These are phyloP conservation scores for Musa troglodytarum DNA, from an alignment of 176 grass and related monocot species.

Conservation along the genomic window DNA sequence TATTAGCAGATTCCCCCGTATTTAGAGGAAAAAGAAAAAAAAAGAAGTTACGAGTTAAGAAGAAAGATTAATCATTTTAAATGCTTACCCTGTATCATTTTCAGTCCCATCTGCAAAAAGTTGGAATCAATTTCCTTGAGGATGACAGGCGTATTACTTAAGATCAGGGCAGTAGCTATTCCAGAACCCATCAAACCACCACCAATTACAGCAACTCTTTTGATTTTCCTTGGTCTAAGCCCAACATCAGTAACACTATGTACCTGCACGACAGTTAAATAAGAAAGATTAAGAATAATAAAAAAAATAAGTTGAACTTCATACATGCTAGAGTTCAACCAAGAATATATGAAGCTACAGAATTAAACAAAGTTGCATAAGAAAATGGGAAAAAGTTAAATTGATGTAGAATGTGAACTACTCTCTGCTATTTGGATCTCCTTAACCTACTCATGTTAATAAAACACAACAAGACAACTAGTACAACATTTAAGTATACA, in stretches of 20 bases:
- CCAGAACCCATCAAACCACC: conserved; percentile 98
- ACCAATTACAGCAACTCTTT: conserved; percentile 88
- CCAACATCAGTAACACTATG: conserved; percentile 86
- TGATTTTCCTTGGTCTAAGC: conserved; percentile 83
- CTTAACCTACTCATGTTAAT: background rate
- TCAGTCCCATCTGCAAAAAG: conserved; percentile 73
- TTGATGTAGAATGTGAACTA: too few relatives aligned
- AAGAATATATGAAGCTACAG: too few relatives aligned
- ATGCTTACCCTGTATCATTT: conserved; percentile 75
- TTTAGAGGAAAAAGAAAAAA: background rate
- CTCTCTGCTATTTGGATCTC: too few relatives aligned
- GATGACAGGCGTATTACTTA: conserved; percentile 68
- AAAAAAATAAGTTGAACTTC: background rate
- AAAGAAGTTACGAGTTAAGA: background rate
- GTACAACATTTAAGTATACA: too few relatives aligned
- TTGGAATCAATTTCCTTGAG: conserved; percentile 91
- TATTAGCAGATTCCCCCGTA: too few relatives aligned
- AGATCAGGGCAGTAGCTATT: conserved; percentile 93
- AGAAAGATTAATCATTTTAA: background rate
- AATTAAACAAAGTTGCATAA: too few relatives aligned
- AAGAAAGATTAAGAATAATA: background rate
- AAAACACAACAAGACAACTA: background rate
- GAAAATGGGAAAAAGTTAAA: too few relatives aligned
- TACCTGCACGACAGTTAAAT: conserved; percentile 43
- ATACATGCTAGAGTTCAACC: background rate